These are phyloP conservation scores for Collybia sordida DNA, from an alignment of 768 basidiomycete genomes.

Conservation along the genomic window DNA sequence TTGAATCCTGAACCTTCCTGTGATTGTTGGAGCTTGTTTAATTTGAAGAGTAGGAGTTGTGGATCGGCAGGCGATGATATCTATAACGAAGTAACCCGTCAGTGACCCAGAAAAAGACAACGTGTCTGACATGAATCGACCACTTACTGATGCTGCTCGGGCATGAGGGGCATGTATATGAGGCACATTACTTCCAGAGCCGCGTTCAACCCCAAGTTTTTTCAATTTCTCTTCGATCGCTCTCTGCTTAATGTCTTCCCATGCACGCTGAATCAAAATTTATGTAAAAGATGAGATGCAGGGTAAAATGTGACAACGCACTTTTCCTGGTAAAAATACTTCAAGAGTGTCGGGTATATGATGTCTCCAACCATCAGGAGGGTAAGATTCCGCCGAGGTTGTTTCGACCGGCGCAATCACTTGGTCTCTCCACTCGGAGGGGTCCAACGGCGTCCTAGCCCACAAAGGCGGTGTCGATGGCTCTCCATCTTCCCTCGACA, in stretches of 20 bases:
- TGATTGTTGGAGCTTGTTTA: slow-evolving; percentile 80
- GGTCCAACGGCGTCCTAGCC: slow-evolving; percentile 57
- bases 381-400: slow-evolving; percentile 54
- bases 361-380: slow-evolving; percentile 61
- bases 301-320: slow-evolving; percentile 25
- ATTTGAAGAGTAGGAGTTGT: slow-evolving; percentile 74
- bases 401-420: slow-evolving; percentile 26
- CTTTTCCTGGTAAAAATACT: slow-evolving; percentile 83
- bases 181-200: slow-evolving; percentile 50
- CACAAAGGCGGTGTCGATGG: slow-evolving; percentile 49
- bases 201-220: slow-evolving; percentile 75
- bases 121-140: slow-evolving; percentile 19
- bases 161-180: slow-evolving; percentile 75
- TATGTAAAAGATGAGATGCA: slow-evolving; percentile 9
- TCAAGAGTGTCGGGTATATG: slow-evolving; percentile 68
- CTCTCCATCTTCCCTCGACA: slow-evolving; percentile 37
- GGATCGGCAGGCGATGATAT: slow-evolving; percentile 92
- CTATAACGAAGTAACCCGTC: slow-evolving; percentile 35
- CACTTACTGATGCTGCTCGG: slow-evolving; percentile 79
- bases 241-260: slow-evolving; percentile 70
- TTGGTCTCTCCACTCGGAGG: slow-evolving; percentile 17
- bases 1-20: slow-evolving; percentile 51
- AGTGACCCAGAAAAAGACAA: slow-evolving; percentile 10
- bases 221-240: slow-evolving; percentile 82
- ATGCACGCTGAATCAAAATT: slow-evolving; percentile 51